Conservation (phyloP, 805 yeast species). For the Kockiozyma suomiensis region DNA sequence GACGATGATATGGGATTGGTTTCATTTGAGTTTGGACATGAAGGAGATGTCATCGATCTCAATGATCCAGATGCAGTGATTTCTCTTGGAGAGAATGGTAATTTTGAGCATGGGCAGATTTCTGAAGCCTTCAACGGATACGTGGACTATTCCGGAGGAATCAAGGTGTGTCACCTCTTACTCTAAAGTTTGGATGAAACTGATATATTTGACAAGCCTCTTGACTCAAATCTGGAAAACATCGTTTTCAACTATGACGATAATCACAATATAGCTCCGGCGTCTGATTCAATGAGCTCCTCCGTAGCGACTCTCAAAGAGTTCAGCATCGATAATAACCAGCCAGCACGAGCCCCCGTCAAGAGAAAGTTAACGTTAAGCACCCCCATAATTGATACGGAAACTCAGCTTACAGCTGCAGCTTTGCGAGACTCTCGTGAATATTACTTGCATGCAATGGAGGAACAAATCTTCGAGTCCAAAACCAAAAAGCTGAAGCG, state of each 20-base stretch:
- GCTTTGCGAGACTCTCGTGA: constrained; percentile 10
- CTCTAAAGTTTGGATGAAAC: too few species aligned
- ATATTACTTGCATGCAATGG: constrained; percentile 13
- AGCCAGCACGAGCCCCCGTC: background rate
- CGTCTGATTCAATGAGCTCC: background rate
- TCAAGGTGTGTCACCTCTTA: background rate
- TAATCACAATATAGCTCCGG: background rate
- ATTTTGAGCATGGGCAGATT: background rate
- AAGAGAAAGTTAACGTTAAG: background rate
- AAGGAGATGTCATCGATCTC: constrained; percentile 20
- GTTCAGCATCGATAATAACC: background rate
- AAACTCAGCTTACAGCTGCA: constrained; percentile 9
- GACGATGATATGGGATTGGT: constrained; percentile 31
- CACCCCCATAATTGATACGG: background rate
- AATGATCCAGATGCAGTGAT: background rate
- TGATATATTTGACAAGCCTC: background rate
- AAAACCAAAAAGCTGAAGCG: background rate
- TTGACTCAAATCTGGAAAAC: background rate
- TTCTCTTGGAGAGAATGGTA: background rate
- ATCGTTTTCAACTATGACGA: constrained; percentile 7
- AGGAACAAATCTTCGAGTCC: background rate
- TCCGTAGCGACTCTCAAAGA: background rate
- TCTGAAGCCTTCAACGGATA: background rate
- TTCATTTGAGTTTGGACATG: constrained; percentile 25
- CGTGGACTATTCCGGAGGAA: background rate